Evolutionary conservation across 202 grass and related monocot species (phyloP).

Genomic region (Setaria viridis): DNA sequence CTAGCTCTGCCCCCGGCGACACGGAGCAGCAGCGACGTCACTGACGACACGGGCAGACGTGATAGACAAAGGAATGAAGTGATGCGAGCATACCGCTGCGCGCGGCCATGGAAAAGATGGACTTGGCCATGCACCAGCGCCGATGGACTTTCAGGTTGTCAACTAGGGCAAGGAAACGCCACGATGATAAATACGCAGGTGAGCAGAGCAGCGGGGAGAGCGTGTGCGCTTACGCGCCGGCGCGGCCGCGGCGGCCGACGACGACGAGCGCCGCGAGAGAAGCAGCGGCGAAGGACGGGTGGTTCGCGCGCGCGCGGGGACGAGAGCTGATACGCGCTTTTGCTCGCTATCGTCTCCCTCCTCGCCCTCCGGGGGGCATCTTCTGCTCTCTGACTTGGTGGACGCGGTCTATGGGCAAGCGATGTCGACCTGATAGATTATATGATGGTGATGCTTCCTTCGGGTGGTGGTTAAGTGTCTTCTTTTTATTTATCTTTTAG

Average conservation of each 20-base stretch:
- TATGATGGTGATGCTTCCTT: background rate
- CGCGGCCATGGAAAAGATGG: constrained; percentile 29
- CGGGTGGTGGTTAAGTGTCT: background rate
- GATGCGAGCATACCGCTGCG: background rate
- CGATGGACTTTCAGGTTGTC: background rate
- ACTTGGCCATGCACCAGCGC: constrained; percentile 26
- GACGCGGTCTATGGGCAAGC: constrained; percentile 34
- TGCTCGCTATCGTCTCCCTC: constrained; percentile 1
- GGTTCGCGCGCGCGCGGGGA: background rate
- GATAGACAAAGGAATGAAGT: constrained; percentile 15
- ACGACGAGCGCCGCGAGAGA: background rate
- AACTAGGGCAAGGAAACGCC: constrained; percentile 5
- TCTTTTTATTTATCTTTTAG: background rate
- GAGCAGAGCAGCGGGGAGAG: background rate
- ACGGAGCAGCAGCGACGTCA: constrained; percentile 21
- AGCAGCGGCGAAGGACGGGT: constrained; percentile 35
- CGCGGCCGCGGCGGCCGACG: background rate
- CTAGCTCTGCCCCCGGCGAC: background rate
- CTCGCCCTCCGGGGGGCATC: background rate
- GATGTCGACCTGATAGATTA: background rate
- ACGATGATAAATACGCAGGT: background rate
- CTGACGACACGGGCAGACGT: background rate
- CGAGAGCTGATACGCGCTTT: constrained; percentile 24
- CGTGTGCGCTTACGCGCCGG: background rate
- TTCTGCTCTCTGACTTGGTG: background rate